A percentile compares a stretch with the other conserved stretches of the same genome.
These are phyloP conservation scores for Caulochytrium protostelioides DNA, from an alignment of 371 early-diverging fungal genomes.

Conservation along the genomic window DNA sequence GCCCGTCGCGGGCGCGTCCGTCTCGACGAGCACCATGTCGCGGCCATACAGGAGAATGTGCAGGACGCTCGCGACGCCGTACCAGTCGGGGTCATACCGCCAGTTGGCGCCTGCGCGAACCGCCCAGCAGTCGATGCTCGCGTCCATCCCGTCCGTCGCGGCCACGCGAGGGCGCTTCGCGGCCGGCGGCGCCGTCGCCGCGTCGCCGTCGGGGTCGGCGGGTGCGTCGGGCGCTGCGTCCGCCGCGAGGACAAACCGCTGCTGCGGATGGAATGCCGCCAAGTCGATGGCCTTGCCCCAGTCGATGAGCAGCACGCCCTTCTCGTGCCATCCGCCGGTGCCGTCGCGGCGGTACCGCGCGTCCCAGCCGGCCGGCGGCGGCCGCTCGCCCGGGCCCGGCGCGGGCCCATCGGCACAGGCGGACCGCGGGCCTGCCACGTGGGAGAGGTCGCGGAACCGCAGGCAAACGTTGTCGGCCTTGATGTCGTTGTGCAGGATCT, in stretches of 20 bases:
- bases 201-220: no score
- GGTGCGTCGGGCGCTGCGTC: background rate
- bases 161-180: no score
- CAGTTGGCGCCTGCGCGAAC: conserved; percentile 6
- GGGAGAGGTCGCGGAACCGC: conserved; percentile 1
- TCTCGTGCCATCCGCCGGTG: conserved; percentile 11
- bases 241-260: conserved; percentile 1
- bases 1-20: background rate
- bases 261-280: conserved; percentile 5
- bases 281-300: conserved; percentile 14
- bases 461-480: conserved; percentile 15
- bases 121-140: conserved; percentile 16
- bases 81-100: conserved; percentile 22
- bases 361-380: conserved; percentile 5
- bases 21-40: conserved; percentile 12
- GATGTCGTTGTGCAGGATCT: conserved; percentile 17
- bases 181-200: background rate
- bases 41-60: conserved; percentile 17
- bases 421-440: background rate
- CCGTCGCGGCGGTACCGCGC: conserved; percentile 9
- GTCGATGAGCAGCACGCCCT: conserved; percentile 12
- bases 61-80: conserved; percentile 13
- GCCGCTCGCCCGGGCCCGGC: background rate
- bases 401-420: no score
- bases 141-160: conserved; percentile 4